phyloP scores from a whole-genome alignment of 345 rosid species.

The Hirschfeldia incana region DNA sequence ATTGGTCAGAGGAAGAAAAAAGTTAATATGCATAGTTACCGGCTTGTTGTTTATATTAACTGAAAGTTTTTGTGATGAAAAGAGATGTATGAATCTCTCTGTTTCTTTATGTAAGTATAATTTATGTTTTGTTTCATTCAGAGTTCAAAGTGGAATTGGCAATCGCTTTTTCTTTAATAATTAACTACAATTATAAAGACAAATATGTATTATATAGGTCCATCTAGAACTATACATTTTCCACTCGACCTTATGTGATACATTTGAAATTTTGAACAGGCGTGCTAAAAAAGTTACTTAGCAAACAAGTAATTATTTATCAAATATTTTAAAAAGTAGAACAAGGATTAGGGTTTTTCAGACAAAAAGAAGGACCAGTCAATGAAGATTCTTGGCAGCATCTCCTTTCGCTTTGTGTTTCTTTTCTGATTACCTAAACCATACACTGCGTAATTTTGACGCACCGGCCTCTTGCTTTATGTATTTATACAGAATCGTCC shows the following conservation, averaged over 20 bases:
- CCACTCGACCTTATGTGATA: not conserved
- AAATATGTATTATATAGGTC: too few species aligned
- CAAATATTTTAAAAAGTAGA: not conserved
- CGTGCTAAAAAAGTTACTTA: slow-evolving; percentile 23
- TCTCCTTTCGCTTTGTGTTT: not conserved
- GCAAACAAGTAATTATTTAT: slow-evolving; percentile 1
- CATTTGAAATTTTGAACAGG: not conserved
- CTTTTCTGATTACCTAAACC: slow-evolving; percentile 23
- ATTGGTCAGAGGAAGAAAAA: too few species aligned
- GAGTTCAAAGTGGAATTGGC: not conserved
- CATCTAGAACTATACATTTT: not conserved
- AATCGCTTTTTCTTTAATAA: not conserved
- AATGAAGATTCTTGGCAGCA: slow-evolving; percentile 16
- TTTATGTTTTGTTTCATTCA: not conserved
- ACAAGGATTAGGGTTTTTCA: slow-evolving; percentile 7
- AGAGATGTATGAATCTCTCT: not conserved
- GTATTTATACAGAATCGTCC: not conserved
- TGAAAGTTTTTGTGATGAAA: not conserved
- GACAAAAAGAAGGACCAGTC: slow-evolving; percentile 14
- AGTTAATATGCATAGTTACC: too few species aligned
- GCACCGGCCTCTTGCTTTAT: not conserved
- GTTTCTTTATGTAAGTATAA: not conserved
- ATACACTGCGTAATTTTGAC: slow-evolving; percentile 23
- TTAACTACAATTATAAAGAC: not conserved
- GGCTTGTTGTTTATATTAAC: too few species aligned